Base-by-base conservation (phyloP, 2,329 filamentous ascomycete species). In the Colletotrichum sp. region DNA sequence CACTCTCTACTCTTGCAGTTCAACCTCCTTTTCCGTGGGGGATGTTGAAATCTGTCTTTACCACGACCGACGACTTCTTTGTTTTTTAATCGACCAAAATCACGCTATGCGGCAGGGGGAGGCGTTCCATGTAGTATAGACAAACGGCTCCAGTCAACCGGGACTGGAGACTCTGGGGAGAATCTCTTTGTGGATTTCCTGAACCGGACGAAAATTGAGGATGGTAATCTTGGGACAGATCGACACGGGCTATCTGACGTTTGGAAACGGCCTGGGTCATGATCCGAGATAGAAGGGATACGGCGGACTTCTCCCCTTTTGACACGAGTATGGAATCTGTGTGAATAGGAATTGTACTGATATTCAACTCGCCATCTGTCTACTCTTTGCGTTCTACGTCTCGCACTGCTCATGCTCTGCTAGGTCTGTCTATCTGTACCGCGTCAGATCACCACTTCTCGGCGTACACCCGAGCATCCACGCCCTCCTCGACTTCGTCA, bases 401-500 rank as follows among this genome's bases (percentile, higher is more conserved):
- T 44, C 16, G 15, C 21, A 4, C n/a, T 34, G 30, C 59, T 32
- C 2, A n/a, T 62, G n/a, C n/a, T n/a, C n/a, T n/a, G n/a, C n/a
- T 21, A 28, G 18, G 49, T 39, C 30, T 16, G 12, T 18, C 18
- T 13, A 16, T 21, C 44, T 0, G 0, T 1, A 13, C 10, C n/a
- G 2, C 44, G 2, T 0, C 44, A 10, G 0, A 21, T 71, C 32
- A 76, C 72, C 67, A 68, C 63, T 67, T 76, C 34, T 72, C 71
- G 4, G 36, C 67, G 8, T 63, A 66, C 15, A 68, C 52, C 15
- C 71, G 65, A 3, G 69, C 32, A 28, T 76, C 76, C 8, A 75
- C 76, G 18, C 78, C 79, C 32, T 74, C 65, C 39, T 65, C 34
- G 21, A 76, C 77, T 16, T 78, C 34, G 15, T 81, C 81, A 5